phyloP scores from a whole-genome alignment of 2,329 filamentous ascomycete species.

The Aspergillus chevalieri region DNA sequence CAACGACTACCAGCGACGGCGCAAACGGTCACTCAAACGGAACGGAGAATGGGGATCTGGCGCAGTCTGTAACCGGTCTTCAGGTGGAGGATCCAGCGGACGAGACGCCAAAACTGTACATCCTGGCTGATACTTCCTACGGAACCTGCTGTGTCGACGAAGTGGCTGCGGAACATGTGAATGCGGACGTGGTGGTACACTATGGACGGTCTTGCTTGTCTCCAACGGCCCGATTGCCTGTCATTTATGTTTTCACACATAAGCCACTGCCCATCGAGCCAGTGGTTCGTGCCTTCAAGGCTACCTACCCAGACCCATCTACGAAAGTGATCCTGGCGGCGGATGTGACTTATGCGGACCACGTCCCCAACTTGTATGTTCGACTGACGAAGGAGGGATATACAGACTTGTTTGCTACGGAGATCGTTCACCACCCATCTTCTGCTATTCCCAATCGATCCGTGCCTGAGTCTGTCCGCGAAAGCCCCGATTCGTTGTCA shows the following conservation, averaged over 20 bases:
- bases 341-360: slow-evolving; percentile 77
- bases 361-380: slow-evolving; percentile 56
- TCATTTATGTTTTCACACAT: slow-evolving; percentile 83
- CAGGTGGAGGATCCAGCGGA: slow-evolving; percentile 17
- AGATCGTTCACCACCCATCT: slow-evolving; percentile 69
- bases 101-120: slow-evolving; percentile 55
- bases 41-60: slow-evolving; percentile 10
- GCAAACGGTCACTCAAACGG: slow-evolving; percentile 9
- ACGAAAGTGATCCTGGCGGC: slow-evolving; percentile 74
- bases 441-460: slow-evolving; percentile 79
- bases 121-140: slow-evolving; percentile 92
- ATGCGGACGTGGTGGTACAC: slow-evolving; percentile 86
- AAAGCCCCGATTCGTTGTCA: slow-evolving; percentile 47
- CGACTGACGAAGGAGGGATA: slow-evolving; percentile 62
- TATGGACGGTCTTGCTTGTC: slow-evolving; percentile 91
- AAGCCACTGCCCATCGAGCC: slow-evolving; percentile 59
- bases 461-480: slow-evolving; percentile 48
- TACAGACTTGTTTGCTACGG: slow-evolving; percentile 59
- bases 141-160: slow-evolving; percentile 97
- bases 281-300: slow-evolving; percentile 57
- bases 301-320: slow-evolving; percentile 59
- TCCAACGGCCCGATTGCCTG: slow-evolving; percentile 77
- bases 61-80: slow-evolving; percentile 22
- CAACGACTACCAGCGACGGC: slow-evolving; percentile 11
- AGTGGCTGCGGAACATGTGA: slow-evolving; percentile 86